Percentiles rank a stretch among this genome's conserved stretches.
phyloP scores from a whole-genome alignment of 805 yeast species.

The Teunomyces panamensis region DNA sequence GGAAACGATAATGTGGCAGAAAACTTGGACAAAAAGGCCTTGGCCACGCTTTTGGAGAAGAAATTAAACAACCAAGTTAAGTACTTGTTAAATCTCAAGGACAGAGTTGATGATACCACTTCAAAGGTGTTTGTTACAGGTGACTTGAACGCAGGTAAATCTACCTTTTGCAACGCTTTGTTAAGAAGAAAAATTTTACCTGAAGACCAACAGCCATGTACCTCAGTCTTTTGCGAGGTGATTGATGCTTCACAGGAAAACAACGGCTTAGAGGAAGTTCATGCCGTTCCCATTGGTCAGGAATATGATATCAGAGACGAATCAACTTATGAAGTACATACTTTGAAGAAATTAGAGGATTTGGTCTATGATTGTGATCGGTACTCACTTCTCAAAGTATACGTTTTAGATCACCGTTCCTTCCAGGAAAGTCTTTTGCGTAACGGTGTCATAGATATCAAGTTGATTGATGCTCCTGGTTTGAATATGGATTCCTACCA shows the following conservation, averaged over 20 bases:
- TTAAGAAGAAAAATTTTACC: conserved; percentile 77
- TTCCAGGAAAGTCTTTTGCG: conserved; percentile 67
- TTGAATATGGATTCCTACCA: conserved; percentile 88
- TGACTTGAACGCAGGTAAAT: conserved; percentile 93
- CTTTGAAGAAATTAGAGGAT: conserved; percentile 56
- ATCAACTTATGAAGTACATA: conserved; percentile 58
- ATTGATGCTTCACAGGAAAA: conserved; percentile 74
- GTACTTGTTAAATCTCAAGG: conserved; percentile 70
- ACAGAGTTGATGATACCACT: conserved; percentile 83
- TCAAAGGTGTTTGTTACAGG: conserved; percentile 97
- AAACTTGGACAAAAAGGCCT: conserved; percentile 62
- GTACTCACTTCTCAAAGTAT: conserved; percentile 73
- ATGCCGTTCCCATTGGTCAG: conserved; percentile 69
- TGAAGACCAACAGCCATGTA: conserved; percentile 97
- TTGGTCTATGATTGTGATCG: conserved; percentile 73
- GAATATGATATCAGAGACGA: conserved; percentile 55
- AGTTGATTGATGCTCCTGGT: conserved; percentile 96
- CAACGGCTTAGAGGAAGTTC: conserved; percentile 80
- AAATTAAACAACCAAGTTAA: conserved; percentile 62
- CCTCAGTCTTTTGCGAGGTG: conserved; percentile 94
- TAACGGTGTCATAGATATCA: conserved; percentile 90
- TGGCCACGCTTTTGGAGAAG: conserved; percentile 66
- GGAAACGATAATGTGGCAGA: conserved; percentile 43
- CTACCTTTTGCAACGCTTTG: conserved; percentile 91
- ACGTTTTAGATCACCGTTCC: conserved; percentile 72